phyloP scores from a whole-genome alignment of 257 asterid genomes.

The Rubia yunnanensis region DNA sequence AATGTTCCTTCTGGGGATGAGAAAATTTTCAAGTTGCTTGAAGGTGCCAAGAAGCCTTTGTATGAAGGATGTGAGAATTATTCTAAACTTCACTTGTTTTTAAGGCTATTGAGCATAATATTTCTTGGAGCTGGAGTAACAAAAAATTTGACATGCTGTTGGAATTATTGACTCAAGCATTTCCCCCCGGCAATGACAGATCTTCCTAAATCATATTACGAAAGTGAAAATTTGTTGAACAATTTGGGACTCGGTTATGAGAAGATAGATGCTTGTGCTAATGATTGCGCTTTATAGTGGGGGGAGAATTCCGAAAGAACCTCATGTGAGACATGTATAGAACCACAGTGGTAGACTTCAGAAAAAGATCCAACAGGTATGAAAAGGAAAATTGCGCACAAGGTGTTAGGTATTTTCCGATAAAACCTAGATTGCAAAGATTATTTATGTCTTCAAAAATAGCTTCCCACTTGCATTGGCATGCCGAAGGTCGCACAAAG shows the following conservation, averaged over 20 bases:
- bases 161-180: neutral
- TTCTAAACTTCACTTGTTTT: neutral
- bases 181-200: neutral
- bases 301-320: neutral
- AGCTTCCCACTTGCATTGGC: no score
- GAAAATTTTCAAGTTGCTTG: neutral
- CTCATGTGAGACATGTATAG: neutral
- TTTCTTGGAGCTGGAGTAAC: neutral
- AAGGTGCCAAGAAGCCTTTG: neutral
- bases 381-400: neutral
- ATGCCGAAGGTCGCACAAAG: no score
- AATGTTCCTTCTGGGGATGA: neutral
- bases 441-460: no score
- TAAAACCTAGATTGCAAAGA: no score
- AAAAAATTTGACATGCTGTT: neutral
- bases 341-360: neutral
- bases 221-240: no score
- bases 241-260: neutral
- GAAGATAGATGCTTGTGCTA: neutral
- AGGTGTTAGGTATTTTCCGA: no score
- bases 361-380: neutral
- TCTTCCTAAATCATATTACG: no score
- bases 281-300: neutral
- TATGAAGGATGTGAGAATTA: neutral
- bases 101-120: neutral